Evolutionary conservation across 208 protist species (phyloP).

Genomic region (Borovskyia barvae): DNA sequence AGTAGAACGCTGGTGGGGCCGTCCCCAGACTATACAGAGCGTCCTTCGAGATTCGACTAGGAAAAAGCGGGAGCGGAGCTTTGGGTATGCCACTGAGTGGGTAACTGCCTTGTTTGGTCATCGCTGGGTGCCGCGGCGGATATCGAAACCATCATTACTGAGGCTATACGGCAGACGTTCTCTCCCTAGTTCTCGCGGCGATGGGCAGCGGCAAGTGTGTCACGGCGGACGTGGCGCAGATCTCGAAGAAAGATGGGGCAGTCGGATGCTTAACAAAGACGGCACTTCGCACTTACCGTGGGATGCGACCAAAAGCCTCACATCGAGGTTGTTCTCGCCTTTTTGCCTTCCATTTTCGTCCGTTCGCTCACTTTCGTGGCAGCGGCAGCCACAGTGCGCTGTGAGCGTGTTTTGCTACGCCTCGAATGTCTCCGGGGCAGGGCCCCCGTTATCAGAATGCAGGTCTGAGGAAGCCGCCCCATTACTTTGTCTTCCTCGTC

Average conservation of each 20-base stretch:
- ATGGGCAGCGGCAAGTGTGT: background rate
- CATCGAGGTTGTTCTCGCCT: too few relatives aligned
- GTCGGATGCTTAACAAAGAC: too few relatives aligned
- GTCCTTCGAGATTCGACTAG: too few relatives aligned
- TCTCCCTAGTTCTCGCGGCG: background rate
- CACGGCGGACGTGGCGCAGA: background rate
- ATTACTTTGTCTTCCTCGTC: constrained; percentile 29
- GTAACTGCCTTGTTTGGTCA: constrained; percentile 8
- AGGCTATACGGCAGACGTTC: background rate
- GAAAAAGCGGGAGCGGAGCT: background rate
- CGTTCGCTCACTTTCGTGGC: too few relatives aligned
- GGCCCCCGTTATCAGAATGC: background rate
- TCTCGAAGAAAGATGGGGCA: background rate
- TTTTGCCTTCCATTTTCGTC: too few relatives aligned
- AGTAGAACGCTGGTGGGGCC: too few relatives aligned
- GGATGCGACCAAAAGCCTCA: too few relatives aligned
- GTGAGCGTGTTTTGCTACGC: constrained; percentile 15
- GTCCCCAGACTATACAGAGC: too few relatives aligned
- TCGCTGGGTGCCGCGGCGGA: background rate
- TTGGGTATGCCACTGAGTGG: background rate
- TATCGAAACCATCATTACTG: constrained; percentile 16
- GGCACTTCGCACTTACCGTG: too few relatives aligned
- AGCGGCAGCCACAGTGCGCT: background rate
- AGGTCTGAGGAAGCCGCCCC: background rate
- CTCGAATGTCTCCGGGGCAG: too few relatives aligned